Evolutionary conservation across 768 basidiomycete species (phyloP).

Genomic region (Agrocybe praecox): DNA sequence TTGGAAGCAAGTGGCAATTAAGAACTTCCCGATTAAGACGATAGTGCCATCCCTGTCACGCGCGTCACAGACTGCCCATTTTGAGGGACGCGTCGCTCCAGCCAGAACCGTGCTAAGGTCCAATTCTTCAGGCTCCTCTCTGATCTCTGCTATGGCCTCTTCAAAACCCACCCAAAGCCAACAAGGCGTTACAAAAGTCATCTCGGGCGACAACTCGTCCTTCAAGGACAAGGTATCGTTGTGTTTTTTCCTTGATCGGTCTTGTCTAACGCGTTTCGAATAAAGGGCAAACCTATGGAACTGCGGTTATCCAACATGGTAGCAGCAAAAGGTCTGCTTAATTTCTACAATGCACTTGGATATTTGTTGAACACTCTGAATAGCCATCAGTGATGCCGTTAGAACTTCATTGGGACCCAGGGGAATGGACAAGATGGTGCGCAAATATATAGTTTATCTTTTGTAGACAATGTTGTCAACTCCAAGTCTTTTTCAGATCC

Average conservation of each 20-base stretch:
- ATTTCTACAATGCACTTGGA: neutral
- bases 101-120: slow-evolving; percentile 9
- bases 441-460: slow-evolving; percentile 17
- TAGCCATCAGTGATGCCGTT: slow-evolving; percentile 97
- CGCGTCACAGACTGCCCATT: slow-evolving; percentile 33
- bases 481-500: slow-evolving; percentile 61
- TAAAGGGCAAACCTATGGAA: slow-evolving; percentile 96
- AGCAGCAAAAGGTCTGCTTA: slow-evolving; percentile 84
- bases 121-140: slow-evolving; percentile 4
- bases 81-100: slow-evolving; percentile 33
- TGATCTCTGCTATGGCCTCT: slow-evolving; percentile 33
- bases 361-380: slow-evolving; percentile 13
- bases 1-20: slow-evolving; percentile 19
- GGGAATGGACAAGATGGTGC: slow-evolving; percentile 99
- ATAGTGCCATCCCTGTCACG: slow-evolving; percentile 28
- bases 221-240: slow-evolving; percentile 82
- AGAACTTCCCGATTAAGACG: slow-evolving; percentile 13
- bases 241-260: slow-evolving; percentile 2
- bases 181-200: slow-evolving; percentile 43
- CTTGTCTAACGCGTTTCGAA: slow-evolving; percentile 25
- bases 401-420: slow-evolving; percentile 94
- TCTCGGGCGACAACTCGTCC: slow-evolving; percentile 68
- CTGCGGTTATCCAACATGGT: slow-evolving; percentile 96
- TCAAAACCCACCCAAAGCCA: slow-evolving; percentile 35
- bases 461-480: slow-evolving; percentile 8